Conservation (phyloP, 495 filamentous ascomycete species). For the Astrothelium macrocarpum region DNA sequence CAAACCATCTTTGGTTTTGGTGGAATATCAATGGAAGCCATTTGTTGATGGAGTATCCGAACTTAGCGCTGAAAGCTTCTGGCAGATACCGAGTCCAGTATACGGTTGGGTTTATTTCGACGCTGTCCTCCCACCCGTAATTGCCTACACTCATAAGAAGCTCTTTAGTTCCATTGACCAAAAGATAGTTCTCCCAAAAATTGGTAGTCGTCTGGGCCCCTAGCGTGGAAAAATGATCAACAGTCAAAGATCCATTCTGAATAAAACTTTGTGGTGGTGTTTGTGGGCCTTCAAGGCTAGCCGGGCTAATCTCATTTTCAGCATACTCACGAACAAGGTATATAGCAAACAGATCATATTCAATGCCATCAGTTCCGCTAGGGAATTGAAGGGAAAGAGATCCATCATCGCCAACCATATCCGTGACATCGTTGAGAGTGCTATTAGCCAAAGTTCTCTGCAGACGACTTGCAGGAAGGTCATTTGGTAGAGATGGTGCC, state of each 20-base stretch:
- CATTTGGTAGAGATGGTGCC: neutral
- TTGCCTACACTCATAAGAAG: conserved; percentile 29
- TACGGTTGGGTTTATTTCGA: conserved; percentile 8
- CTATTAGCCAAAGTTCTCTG: neutral
- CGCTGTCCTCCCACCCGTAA: conserved; percentile 41
- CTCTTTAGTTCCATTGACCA: conserved; percentile 28
- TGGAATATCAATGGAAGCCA: conserved; percentile 36
- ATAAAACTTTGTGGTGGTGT: conserved; percentile 19
- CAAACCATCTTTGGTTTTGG: conserved; percentile 20
- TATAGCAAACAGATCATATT: conserved; percentile 13
- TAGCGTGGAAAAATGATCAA: conserved; percentile 40
- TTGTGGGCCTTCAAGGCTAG: conserved; percentile 7
- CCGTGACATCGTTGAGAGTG: conserved; percentile 15
- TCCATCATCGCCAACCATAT: conserved; percentile 5
- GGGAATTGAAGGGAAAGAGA: conserved; percentile 1
- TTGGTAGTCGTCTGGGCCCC: conserved; percentile 37
- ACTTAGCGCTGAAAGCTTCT: neutral
- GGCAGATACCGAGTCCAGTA: conserved; percentile 10
- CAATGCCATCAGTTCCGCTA: conserved; percentile 5
- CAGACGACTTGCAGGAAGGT: neutral
- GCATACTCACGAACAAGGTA: conserved; percentile 10
- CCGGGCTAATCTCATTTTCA: conserved; percentile 4
- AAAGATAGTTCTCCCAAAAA: conserved; percentile 40
- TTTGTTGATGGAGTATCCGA: conserved; percentile 16
- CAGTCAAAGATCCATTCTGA: conserved; percentile 40